Conservation (phyloP, 2,329 filamentous ascomycete genomes). For the Sphaerulina vaccinii region DNA sequence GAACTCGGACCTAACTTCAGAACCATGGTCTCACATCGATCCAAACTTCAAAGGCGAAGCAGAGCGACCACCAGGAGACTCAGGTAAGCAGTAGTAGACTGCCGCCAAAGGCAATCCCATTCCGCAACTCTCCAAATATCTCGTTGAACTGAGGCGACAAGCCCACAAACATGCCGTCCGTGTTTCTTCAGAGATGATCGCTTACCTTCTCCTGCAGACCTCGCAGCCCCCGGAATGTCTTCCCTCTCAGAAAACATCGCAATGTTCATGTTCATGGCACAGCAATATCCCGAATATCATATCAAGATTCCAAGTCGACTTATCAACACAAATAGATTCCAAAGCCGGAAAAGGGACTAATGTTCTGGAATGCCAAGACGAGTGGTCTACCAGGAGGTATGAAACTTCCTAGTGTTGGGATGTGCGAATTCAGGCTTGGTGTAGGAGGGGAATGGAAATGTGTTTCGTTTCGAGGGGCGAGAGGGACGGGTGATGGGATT, state of each 20-base stretch:
- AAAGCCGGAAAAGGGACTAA: slow-evolving; percentile 2
- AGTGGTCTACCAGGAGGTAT: slow-evolving; percentile 8
- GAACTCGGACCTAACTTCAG: not conserved
- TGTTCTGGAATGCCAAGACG: slow-evolving; percentile 13
- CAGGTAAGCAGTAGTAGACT: no score
- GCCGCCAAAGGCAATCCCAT: no score
- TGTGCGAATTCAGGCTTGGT: slow-evolving; percentile 11
- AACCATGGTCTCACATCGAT: not conserved
- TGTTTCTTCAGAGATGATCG: no score
- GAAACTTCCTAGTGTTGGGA: slow-evolving; percentile 8
- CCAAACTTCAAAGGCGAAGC: not conserved
- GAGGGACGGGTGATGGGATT: slow-evolving; percentile 7
- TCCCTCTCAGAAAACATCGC: not conserved
- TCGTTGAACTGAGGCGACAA: no score
- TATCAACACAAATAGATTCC: slow-evolving; percentile 10
- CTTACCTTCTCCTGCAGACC: no score
- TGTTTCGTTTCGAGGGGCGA: slow-evolving; percentile 4
- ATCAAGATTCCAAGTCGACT: slow-evolving; percentile 12
- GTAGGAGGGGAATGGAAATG: slow-evolving; percentile 3
- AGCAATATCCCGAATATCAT: slow-evolving; percentile 4
- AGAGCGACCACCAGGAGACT: slow-evolving; percentile 4
- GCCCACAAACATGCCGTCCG: no score
- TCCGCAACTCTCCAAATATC: no score
- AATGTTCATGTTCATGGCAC: slow-evolving; percentile 7
- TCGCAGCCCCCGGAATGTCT: not conserved